phyloP scores from a whole-genome alignment of 78 protist species.

The Dictyostelium brefeldianum region DNA sequence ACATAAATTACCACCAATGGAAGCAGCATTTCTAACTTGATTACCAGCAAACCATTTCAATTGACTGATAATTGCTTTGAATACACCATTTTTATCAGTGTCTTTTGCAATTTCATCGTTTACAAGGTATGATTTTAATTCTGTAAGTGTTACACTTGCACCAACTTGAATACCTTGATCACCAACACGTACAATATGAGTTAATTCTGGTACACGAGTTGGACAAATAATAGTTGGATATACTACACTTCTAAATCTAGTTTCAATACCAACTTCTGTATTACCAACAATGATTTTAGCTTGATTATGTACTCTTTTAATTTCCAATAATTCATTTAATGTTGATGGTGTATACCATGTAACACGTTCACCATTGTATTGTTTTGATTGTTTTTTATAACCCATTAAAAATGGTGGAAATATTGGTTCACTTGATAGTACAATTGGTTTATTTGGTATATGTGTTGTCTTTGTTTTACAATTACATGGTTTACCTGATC shows the following conservation, averaged over 20 bases:
- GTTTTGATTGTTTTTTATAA: background rate
- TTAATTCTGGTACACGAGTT: constrained; percentile 75
- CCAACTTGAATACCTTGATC: constrained; percentile 67
- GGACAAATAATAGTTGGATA: constrained; percentile 68
- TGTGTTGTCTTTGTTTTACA: constrained; percentile 63
- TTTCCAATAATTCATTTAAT: constrained; percentile 59
- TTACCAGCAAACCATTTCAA: constrained; percentile 92
- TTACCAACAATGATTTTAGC: constrained; percentile 92
- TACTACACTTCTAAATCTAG: constrained; percentile 71
- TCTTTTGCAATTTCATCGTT: background rate
- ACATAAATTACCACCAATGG: constrained; percentile 92
- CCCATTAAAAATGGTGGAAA: constrained; percentile 86
- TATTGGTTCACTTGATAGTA: constrained; percentile 77
- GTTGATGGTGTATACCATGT: constrained; percentile 88
- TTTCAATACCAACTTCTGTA: constrained; percentile 91
- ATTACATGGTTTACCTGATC: constrained; percentile 77
- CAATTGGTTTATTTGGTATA: constrained; percentile 70
- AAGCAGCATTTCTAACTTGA: constrained; percentile 94
- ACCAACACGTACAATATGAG: constrained; percentile 3
- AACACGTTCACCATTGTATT: constrained; percentile 40
- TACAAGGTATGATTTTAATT: constrained; percentile 15
- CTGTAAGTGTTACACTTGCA: constrained; percentile 76
- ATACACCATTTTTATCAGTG: background rate
- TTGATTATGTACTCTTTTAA: constrained; percentile 7
- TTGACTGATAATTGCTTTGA: constrained; percentile 70